phyloP scores from a whole-genome alignment of 352 stramenopile species.

The Pythium coloratum region DNA sequence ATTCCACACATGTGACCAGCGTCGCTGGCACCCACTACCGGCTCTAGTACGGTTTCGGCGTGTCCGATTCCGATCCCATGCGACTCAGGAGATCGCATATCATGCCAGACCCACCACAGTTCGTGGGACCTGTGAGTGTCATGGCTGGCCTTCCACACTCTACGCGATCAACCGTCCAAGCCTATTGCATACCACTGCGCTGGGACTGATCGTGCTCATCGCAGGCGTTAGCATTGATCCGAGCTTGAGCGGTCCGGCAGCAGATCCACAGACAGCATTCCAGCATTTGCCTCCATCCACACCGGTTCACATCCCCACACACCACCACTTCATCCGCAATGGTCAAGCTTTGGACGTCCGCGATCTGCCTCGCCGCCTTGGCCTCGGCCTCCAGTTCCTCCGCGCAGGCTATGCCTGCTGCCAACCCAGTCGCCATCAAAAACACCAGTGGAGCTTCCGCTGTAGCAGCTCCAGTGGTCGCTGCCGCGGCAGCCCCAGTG shows the following conservation, averaged over 20 bases:
- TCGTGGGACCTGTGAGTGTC: no score
- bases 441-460: no score
- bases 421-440: neutral
- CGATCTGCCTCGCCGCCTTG: slow-evolving; percentile 2
- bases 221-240: neutral
- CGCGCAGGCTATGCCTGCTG: neutral
- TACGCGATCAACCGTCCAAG: neutral
- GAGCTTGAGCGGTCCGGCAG: no score
- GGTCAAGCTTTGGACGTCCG: slow-evolving; percentile 22
- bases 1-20: neutral
- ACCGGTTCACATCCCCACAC: neutral
- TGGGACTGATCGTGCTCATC: neutral
- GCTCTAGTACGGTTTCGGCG: neutral
- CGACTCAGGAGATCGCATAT: neutral
- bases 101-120: neutral
- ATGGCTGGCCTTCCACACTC: no score
- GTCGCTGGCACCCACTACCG: neutral
- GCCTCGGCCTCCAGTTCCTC: neutral
- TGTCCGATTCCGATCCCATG: neutral
- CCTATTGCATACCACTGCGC: neutral
- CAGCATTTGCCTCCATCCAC: slow-evolving; percentile 6
- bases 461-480: no score
- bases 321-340: slow-evolving; percentile 1
- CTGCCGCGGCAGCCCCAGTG: no score
- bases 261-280: neutral